Conservation (phyloP, 352 stramenopile genomes). For the Globisporangium paroecandrum region DNA sequence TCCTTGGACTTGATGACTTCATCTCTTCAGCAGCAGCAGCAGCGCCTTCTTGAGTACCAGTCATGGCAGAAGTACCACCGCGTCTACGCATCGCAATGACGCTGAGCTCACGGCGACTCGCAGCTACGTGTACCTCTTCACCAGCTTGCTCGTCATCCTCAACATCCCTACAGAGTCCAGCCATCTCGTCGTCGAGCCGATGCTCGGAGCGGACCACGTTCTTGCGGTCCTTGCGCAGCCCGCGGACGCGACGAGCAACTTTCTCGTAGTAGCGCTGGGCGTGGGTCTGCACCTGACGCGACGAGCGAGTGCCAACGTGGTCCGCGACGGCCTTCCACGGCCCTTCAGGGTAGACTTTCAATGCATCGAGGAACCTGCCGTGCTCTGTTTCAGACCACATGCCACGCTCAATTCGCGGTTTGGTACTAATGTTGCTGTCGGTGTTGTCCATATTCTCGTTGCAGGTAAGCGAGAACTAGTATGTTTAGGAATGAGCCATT, state of each 20-base stretch:
- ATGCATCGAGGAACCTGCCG: constrained; percentile 29
- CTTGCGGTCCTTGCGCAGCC: constrained; percentile 55
- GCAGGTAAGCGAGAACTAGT: not conserved
- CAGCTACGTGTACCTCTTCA: not conserved
- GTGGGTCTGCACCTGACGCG: constrained; percentile 54
- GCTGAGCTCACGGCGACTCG: not conserved
- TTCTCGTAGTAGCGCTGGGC: constrained; percentile 10
- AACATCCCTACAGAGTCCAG: not conserved
- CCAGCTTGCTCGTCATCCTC: not conserved
- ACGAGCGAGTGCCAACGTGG: constrained; percentile 27
- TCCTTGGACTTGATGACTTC: not conserved
- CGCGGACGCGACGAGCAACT: constrained; percentile 38
- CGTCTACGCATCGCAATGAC: not conserved
- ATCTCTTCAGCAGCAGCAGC: not conserved
- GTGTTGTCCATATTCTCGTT: not conserved
- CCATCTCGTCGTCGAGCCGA: constrained; percentile 37
- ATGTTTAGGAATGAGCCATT: not conserved
- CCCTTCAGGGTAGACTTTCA: constrained; percentile 32
- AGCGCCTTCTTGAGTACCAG: not conserved
- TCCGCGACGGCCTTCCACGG: constrained; percentile 33
- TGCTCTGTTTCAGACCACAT: constrained; percentile 26
- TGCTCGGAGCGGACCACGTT: constrained; percentile 42
- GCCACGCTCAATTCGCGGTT: not conserved
- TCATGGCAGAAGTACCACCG: not conserved
- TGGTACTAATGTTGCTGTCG: not conserved